Base-by-base conservation (phyloP, 2,329 filamentous ascomycete genomes). In the Arthrobotrys sphaeroides region DNA sequence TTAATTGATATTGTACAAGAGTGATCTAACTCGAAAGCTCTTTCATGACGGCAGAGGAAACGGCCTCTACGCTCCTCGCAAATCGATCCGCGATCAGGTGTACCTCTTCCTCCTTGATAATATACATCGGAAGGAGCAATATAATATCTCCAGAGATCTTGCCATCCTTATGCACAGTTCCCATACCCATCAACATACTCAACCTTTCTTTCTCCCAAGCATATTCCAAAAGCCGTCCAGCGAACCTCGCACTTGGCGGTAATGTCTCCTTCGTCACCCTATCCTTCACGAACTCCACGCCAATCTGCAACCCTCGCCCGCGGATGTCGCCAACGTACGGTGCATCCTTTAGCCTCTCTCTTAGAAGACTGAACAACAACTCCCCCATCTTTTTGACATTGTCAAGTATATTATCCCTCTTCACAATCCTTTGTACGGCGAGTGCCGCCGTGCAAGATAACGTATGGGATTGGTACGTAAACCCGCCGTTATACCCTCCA, bases 401-500 rank as follows among this genome's bases (percentile, higher is more conserved):
- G 0, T 84, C 82, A 0, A 92, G 80, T 0, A 92, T 81, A 1
- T 86, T 82, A 0, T 90, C 85, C 12, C 88, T 82, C 4, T 84
- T 80, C 20, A 92, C 85, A 26, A 90, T 87, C 31, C 82, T 82
- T 78, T 90, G 88, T 0, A 90, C 89, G 49, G 88, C 88, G 0
- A 91, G 83, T 0, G 88, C 89, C 0, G 89, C 86, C 0, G 88
- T 83, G 77, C 89, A 89, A 20, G 86, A 84, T 0, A 88, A 80
- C 0, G 89, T 87, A 72, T 89, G 88, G 3, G 85, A 86, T 77
- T 90, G 88, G 78, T 89, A 89, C 0, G 89, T 91, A 49, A 90
- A 87, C 0, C 88, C 88, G 69, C 90, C 88, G 0, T 74, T 69
- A 36, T 73, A 68, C 5, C 77, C 77, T 2, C 55, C 66, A 28